Base-by-base conservation (phyloP, 345 rosid species). In the Heritiera fomes region DNA sequence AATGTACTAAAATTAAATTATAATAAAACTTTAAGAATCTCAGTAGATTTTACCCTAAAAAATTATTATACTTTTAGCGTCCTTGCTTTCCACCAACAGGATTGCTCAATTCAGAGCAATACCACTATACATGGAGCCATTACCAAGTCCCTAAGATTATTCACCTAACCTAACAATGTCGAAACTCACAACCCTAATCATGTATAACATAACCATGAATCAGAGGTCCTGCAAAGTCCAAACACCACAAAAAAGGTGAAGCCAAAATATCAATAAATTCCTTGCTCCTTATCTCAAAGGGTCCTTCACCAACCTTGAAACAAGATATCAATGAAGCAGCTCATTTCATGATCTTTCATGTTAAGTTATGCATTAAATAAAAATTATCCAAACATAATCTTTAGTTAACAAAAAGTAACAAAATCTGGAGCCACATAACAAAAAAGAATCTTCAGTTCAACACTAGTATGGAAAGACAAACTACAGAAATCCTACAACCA, bases 341-440 rank as follows among this genome's bases (percentile, higher is more conserved):
- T 28, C 38, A 60, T 60, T 60, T 60, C 34, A 10, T n/a, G 38
- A 69, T n/a, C 14, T 23, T 12, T 66, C 18, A 68, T 5, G 40
- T 56, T 45, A 30, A 73, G 61, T 28, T 28, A 71, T 11, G 32
- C 55, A 49, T 52, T 73, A 18, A 45, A 70, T 8, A 43, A 62
- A 60, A 53, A 32, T 0, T 43, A 81, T 17, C 40, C 72, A 50
- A 67, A 34, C 23, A 5, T 20, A 11, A 46, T 23, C 18, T 62
- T 65, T 17, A 52, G 69, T 20, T 18, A 15, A 40, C 18, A 60
- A 38, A 23, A 45, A 71, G 8, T 5, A 78, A 67, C 80, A 83
- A 78, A 86, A 78, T 43, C 71, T n/a, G 63, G 75, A 40, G 40
- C 80, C 66, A 58, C 47, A 45, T 2, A 32, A 2, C 46, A 71